These are phyloP conservation scores for Salvia miltiorrhiza DNA, from an alignment of 257 asterid genomes.

Conservation along the genomic window DNA sequence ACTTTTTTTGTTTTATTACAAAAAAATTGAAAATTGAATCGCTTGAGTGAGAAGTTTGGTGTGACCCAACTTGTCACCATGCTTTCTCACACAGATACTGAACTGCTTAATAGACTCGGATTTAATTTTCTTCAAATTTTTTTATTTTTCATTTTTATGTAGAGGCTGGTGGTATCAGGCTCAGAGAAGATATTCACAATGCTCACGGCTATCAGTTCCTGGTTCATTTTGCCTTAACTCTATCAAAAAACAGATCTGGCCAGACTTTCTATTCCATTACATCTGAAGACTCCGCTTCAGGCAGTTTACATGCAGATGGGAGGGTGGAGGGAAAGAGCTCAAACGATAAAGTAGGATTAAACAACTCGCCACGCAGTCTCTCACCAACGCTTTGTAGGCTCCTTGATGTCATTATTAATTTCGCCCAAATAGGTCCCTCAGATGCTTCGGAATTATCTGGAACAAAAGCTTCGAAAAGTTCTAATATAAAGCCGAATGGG, in stretches of 20 bases:
- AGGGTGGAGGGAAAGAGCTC: constrained; percentile 31
- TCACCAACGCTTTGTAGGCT: constrained; percentile 85
- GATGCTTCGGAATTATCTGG: constrained; percentile 33
- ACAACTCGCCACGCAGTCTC: constrained; percentile 44
- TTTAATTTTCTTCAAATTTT: constrained; percentile 39
- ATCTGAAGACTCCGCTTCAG: constrained; percentile 47
- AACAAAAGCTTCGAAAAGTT: constrained; percentile 48
- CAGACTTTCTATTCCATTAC: constrained; percentile 38
- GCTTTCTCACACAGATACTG: constrained; percentile 11
- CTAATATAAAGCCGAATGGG: constrained; percentile 55
- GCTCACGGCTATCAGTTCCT: constrained; percentile 98
- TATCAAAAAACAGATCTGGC: constrained; percentile 54
- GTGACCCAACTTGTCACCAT: constrained; percentile 7
- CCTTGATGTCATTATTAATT: constrained; percentile 80
- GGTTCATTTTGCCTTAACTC: constrained; percentile 92
- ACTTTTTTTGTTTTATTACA: constrained; percentile 13
- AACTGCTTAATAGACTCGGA: constrained; percentile 16
- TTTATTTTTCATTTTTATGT: constrained; percentile 34
- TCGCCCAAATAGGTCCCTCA: constrained; percentile 79
- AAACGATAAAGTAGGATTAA: constrained; percentile 37
- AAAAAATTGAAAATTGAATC: constrained; percentile 3
- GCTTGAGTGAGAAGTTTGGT: not conserved
- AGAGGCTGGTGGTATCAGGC: constrained; percentile 91
- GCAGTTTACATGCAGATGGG: constrained; percentile 33
- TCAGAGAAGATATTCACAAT: constrained; percentile 95